phyloP scores from a whole-genome alignment of 1,284 basidiomycete species.

The Tremellales sp. region DNA sequence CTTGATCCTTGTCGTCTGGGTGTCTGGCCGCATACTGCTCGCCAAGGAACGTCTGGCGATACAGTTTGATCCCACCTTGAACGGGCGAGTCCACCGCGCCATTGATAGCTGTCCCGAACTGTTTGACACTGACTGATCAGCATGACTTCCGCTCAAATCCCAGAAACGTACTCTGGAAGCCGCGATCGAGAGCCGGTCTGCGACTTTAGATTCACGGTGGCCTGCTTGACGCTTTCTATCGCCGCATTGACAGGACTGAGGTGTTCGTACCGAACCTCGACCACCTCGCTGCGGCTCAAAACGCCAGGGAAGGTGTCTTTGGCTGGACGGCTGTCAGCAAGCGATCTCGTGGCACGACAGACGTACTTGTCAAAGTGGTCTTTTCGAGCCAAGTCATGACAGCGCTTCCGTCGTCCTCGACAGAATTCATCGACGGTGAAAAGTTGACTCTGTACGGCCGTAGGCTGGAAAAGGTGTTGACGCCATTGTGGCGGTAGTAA shows the following conservation, averaged over 20 bases:
- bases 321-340: slow-evolving; percentile 22
- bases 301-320: slow-evolving; percentile 91
- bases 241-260: slow-evolving; percentile 85
- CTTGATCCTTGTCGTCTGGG: slow-evolving; percentile 64
- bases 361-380: slow-evolving; percentile 67
- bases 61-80: slow-evolving; percentile 70
- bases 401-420: slow-evolving; percentile 50
- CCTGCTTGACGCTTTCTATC: slow-evolving; percentile 65
- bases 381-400: slow-evolving; percentile 81
- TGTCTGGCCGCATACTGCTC: slow-evolving; percentile 64
- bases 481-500: slow-evolving; percentile 62
- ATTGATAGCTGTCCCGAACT: slow-evolving; percentile 82
- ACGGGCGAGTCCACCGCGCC: slow-evolving; percentile 77
- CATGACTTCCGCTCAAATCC: not conserved
- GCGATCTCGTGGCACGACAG: not conserved
- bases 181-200: not conserved
- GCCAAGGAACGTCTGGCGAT: slow-evolving; percentile 66
- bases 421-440: slow-evolving; percentile 51
- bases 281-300: slow-evolving; percentile 80
- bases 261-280: slow-evolving; percentile 68
- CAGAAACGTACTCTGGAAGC: slow-evolving; percentile 24
- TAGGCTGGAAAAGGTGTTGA: slow-evolving; percentile 74
- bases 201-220: slow-evolving; percentile 23
- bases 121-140: slow-evolving; percentile 51
- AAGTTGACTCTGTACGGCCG: slow-evolving; percentile 56